Percentiles rank a stretch among this genome's conserved stretches.
These are phyloP conservation scores for Sporothrix variecibatus DNA, from an alignment of 2,329 filamentous ascomycete species.

Conservation along the genomic window DNA sequence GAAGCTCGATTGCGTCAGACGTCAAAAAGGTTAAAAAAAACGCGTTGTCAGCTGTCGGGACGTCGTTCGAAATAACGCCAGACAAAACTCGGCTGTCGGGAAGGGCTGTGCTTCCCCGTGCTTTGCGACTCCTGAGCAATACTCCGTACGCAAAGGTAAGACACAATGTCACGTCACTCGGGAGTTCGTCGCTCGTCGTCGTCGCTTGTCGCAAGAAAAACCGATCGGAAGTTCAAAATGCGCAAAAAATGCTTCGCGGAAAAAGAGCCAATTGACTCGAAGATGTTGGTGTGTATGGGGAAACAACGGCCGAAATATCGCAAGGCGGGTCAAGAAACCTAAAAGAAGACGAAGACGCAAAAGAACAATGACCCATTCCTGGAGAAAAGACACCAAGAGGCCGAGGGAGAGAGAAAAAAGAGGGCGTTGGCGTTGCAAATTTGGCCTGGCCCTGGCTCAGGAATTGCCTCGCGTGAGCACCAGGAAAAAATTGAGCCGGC, in stretches of 20 bases:
- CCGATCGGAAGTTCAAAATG: not conserved
- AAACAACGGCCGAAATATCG: not conserved
- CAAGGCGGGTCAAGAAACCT: constrained; percentile 15
- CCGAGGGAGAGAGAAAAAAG: not conserved
- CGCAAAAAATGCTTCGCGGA: not conserved
- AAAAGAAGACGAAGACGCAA: not conserved
- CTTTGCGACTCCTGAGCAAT: not conserved
- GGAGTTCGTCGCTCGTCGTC: not conserved
- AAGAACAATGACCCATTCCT: not conserved
- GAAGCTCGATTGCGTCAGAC: constrained; percentile 9
- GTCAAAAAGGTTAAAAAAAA: not conserved
- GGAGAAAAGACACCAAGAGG: not conserved
- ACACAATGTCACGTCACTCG: constrained; percentile 6
- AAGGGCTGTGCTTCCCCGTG: not conserved
- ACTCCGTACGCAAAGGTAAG: not conserved
- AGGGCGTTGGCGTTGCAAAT: not conserved
- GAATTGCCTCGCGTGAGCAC: constrained; percentile 24
- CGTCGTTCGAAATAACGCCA: not conserved
- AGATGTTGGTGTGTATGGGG: not conserved
- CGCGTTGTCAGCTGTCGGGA: not conserved
- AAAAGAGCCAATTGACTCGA: constrained; percentile 7
- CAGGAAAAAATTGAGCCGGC: constrained; percentile 22
- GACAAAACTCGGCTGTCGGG: not conserved
- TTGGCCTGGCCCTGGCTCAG: not conserved
- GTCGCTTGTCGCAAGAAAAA: constrained; percentile 11